A percentile compares a stretch with the other conserved stretches of the same genome.
Evolutionary conservation across 2,329 filamentous ascomycete species (phyloP).

Genomic region (Pseudocercospora vitis): DNA sequence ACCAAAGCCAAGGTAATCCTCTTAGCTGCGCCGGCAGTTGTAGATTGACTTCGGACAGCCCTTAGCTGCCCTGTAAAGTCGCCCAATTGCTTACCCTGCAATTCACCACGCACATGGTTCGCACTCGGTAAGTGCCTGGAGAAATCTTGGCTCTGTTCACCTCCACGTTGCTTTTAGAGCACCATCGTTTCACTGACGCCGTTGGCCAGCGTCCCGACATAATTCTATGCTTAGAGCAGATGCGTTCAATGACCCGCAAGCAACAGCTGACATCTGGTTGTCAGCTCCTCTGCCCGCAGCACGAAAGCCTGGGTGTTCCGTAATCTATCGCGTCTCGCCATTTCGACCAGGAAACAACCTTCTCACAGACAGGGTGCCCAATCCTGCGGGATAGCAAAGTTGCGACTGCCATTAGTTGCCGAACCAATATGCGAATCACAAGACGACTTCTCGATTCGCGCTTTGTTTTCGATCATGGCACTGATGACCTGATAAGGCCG

Average conservation of each 20-base stretch:
- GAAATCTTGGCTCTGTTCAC: neutral
- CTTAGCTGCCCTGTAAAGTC: constrained; percentile 1
- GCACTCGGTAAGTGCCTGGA: neutral
- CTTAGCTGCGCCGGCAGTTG: constrained; percentile 1
- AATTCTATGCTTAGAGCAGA: too few relatives aligned
- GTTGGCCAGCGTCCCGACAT: too few relatives aligned
- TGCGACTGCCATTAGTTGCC: constrained; percentile 4
- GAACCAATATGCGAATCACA: neutral
- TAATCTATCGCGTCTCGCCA: too few relatives aligned
- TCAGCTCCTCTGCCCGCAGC: too few relatives aligned
- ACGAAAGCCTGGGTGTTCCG: too few relatives aligned
- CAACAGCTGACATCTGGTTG: too few relatives aligned
- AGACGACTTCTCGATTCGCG: neutral
- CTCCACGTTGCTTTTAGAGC: neutral
- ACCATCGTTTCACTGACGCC: neutral
- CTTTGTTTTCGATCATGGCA: neutral
- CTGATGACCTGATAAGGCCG: neutral
- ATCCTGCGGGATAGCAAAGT: constrained; percentile 6
- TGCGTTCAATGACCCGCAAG: too few relatives aligned
- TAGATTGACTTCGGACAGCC: constrained; percentile 4
- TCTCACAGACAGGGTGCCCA: neutral
- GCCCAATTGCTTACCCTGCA: constrained; percentile 1
- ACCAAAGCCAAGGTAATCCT: constrained; percentile 3
- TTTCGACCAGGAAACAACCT: neutral
- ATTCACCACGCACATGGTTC: neutral